Evolutionary conservation across 139 green algal genomes (phyloP).

Genomic region (Chlamydomonas schloesseri): DNA sequence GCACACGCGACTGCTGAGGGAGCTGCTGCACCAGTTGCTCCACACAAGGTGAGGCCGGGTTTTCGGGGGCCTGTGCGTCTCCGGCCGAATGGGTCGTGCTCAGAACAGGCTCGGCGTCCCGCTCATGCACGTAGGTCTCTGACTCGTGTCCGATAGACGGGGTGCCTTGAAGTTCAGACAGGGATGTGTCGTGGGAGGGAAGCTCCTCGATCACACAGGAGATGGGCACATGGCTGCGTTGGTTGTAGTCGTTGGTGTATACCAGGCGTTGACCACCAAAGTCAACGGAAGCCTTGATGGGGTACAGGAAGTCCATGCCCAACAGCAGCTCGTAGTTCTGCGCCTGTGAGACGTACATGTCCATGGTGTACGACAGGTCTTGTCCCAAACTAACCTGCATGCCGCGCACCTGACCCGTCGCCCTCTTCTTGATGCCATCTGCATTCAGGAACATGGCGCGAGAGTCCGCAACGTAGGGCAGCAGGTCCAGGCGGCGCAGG

Average conservation of each 20-base stretch:
- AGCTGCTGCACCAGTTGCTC: too few relatives aligned
- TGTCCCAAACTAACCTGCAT: not conserved
- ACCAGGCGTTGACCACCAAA: not conserved
- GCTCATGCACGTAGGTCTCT: too few relatives aligned
- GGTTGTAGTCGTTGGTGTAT: not conserved
- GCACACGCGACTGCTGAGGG: too few relatives aligned
- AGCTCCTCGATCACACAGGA: not conserved
- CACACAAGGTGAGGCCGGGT: too few relatives aligned
- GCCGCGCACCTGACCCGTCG: not conserved
- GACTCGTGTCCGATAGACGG: too few relatives aligned
- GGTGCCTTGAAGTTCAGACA: too few relatives aligned
- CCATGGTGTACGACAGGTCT: not conserved
- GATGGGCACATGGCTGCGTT: not conserved
- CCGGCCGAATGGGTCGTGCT: too few relatives aligned
- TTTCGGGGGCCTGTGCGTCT: too few relatives aligned
- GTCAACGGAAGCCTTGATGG: not conserved
- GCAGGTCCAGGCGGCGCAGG: not conserved
- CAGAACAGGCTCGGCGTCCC: too few relatives aligned
- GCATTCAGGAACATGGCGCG: conserved; percentile 1
- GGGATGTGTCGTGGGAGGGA: too few relatives aligned
- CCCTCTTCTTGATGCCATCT: not conserved
- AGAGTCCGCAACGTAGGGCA: not conserved
- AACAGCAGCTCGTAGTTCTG: not conserved
- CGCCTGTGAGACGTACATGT: not conserved
- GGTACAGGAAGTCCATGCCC: conserved; percentile 23